Evolutionary conservation across 1,139 yeast species (phyloP).

Genomic region (Candida freyschussii): DNA sequence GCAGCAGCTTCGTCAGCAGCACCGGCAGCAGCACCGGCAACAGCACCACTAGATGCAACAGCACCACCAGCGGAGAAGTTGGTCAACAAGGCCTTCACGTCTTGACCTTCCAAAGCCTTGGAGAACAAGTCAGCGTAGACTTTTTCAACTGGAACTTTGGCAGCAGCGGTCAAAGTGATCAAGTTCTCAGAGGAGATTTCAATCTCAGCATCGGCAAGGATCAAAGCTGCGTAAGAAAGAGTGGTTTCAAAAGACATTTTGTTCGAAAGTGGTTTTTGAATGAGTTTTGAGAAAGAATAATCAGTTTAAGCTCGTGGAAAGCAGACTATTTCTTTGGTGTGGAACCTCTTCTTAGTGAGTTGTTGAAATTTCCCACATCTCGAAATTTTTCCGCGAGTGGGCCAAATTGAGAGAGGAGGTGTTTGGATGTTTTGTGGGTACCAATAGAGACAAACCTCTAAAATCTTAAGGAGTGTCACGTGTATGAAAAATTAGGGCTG

Average conservation of each 20-base stretch:
- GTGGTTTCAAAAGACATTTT: slow-evolving; percentile 79
- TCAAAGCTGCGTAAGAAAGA: slow-evolving; percentile 83
- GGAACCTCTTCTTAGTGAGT: not conserved
- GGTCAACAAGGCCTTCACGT: slow-evolving; percentile 72
- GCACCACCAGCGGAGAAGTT: slow-evolving; percentile 74
- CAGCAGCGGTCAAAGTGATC: slow-evolving; percentile 62
- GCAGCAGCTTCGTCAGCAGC: slow-evolving; percentile 54
- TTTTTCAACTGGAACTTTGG: slow-evolving; percentile 61
- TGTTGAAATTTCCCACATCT: slow-evolving; percentile 3
- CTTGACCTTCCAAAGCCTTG: slow-evolving; percentile 75
- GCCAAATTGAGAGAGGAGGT: slow-evolving; percentile 3
- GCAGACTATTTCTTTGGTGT: slow-evolving; percentile 64
- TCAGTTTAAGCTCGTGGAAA: slow-evolving; percentile 46
- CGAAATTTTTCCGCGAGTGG: slow-evolving; percentile 4
- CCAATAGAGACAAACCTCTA: not conserved
- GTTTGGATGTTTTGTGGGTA: slow-evolving; percentile 6
- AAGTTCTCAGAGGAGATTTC: slow-evolving; percentile 78
- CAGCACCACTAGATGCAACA: slow-evolving; percentile 56
- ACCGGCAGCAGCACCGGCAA: slow-evolving; percentile 52
- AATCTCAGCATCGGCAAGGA: slow-evolving; percentile 79
- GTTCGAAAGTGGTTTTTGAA: too few species aligned
- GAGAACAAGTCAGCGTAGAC: slow-evolving; percentile 83
- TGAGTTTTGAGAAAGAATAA: slow-evolving; percentile 39
- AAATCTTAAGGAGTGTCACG: too few species aligned
- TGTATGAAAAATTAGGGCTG: too few species aligned